Conservation (phyloP, 2,329 filamentous ascomycete species). For the Penicillium sumatraense region DNA sequence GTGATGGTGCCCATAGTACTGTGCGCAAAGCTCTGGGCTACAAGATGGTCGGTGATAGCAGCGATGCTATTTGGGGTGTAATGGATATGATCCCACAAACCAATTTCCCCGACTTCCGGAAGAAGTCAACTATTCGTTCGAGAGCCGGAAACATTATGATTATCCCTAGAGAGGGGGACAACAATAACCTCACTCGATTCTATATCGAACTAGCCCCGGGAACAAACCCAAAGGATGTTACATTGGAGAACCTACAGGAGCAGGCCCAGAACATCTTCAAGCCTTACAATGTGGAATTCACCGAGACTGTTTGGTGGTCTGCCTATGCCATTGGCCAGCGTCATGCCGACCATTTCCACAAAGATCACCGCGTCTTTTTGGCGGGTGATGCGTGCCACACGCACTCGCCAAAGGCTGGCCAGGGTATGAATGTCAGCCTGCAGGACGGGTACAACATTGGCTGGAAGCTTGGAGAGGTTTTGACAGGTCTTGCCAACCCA, state of each 20-base stretch:
- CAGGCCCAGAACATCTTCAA: constrained; percentile 58
- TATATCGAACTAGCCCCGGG: constrained; percentile 63
- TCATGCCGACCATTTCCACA: constrained; percentile 70
- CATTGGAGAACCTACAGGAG: constrained; percentile 57
- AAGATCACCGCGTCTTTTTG: constrained; percentile 68
- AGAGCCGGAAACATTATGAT: constrained; percentile 53
- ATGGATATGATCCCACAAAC: constrained; percentile 58
- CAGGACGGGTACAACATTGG: constrained; percentile 66
- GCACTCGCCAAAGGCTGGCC: constrained; percentile 72
- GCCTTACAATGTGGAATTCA: constrained; percentile 60
- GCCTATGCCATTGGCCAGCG: constrained; percentile 74
- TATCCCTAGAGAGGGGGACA: constrained; percentile 60
- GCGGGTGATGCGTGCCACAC: constrained; percentile 72
- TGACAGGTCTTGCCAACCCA: constrained; percentile 50
- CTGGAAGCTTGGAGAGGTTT: constrained; percentile 61
- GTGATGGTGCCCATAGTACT: constrained; percentile 53
- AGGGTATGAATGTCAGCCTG: constrained; percentile 59
- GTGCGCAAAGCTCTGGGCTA: constrained; percentile 47
- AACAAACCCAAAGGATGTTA: constrained; percentile 57
- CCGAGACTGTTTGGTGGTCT: constrained; percentile 69
- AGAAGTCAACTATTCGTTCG: constrained; percentile 55
- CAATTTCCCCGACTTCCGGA: constrained; percentile 56
- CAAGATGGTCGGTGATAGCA: constrained; percentile 64
- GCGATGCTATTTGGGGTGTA: constrained; percentile 62
- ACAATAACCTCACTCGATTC: constrained; percentile 61